Evolutionary conservation across 169 alveolate genomes (phyloP).

Genomic region (Perkinsus marinus): DNA sequence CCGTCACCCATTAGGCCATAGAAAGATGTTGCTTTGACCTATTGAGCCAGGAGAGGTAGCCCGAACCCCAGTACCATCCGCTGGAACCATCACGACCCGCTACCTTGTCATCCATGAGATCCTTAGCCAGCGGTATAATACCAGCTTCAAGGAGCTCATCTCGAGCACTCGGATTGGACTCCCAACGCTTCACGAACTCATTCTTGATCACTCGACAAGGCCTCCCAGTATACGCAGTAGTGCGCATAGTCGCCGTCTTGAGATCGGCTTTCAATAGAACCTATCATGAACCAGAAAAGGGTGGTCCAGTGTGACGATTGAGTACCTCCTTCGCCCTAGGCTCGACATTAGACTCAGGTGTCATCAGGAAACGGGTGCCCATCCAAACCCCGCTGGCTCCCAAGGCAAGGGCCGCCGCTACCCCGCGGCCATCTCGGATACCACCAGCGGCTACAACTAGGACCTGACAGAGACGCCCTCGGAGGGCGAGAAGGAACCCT

Average conservation of each 20-base stretch:
- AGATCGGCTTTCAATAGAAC: background rate
- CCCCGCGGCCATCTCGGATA: constrained; percentile 27
- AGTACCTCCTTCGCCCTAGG: constrained; percentile 3
- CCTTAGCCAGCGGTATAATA: background rate
- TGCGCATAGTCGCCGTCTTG: constrained; percentile 10
- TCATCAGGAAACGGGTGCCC: constrained; percentile 26
- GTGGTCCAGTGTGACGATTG: too few species aligned
- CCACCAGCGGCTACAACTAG: constrained; percentile 30
- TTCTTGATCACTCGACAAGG: constrained; percentile 22
- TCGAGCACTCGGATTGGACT: background rate
- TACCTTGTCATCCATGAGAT: background rate
- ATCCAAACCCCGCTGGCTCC: constrained; percentile 32
- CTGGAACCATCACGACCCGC: background rate
- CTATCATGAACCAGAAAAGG: too few species aligned
- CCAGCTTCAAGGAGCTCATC: background rate
- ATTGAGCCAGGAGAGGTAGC: background rate
- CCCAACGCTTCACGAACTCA: background rate
- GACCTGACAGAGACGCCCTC: background rate
- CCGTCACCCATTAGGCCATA: background rate
- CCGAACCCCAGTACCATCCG: too few species aligned
- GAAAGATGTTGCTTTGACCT: background rate
- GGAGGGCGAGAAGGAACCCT: background rate
- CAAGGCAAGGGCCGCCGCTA: constrained; percentile 15
- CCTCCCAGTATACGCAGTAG: constrained; percentile 19
- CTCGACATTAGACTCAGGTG: constrained; percentile 11